A percentile compares a stretch with the other conserved stretches of the same genome.
Evolutionary conservation across 768 basidiomycete genomes (phyloP).

Genomic region (Serendipita indica): DNA sequence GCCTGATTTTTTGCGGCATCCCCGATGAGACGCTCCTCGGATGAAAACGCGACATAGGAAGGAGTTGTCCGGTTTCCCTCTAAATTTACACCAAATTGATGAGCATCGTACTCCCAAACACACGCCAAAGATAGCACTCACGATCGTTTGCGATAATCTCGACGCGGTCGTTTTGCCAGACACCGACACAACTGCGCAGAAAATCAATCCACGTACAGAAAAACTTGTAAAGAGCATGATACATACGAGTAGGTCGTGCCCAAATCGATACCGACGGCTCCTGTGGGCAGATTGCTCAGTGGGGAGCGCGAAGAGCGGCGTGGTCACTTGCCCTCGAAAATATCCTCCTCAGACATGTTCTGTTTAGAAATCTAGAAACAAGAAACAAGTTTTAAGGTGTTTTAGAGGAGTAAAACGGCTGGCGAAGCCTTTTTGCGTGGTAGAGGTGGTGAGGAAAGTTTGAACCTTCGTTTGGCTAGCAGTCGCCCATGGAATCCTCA

Average conservation of each 20-base stretch:
- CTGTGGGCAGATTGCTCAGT: neutral
- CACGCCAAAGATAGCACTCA: constrained; percentile 27
- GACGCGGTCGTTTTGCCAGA: constrained; percentile 99
- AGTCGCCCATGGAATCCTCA: neutral
- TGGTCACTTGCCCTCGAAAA: constrained; percentile 53
- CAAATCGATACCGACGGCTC: constrained; percentile 88
- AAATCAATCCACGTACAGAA: constrained; percentile 14
- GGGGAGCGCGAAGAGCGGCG: neutral
- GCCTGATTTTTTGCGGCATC: constrained; percentile 98
- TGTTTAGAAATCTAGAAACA: constrained; percentile 20
- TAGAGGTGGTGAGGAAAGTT: neutral
- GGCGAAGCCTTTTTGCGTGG: neutral
- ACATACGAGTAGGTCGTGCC: constrained; percentile 93
- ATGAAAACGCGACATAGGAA: constrained; percentile 96
- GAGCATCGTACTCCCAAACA: too few species aligned
- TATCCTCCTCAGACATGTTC: constrained; percentile 68
- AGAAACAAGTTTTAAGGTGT: constrained; percentile 16
- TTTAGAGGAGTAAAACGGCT: constrained; percentile 9
- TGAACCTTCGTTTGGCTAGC: neutral
- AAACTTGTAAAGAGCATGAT: neutral
- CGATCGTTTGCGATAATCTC: constrained; percentile 98
- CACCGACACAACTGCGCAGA: constrained; percentile 74
- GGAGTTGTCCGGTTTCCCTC: constrained; percentile 99
- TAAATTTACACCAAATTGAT: constrained; percentile 21
- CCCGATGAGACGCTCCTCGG: constrained; percentile 93